A percentile compares a stretch with the other conserved stretches of the same genome.
Evolutionary conservation across 768 basidiomycete species (phyloP).

Genomic region (Panaeolus cyanescens): DNA sequence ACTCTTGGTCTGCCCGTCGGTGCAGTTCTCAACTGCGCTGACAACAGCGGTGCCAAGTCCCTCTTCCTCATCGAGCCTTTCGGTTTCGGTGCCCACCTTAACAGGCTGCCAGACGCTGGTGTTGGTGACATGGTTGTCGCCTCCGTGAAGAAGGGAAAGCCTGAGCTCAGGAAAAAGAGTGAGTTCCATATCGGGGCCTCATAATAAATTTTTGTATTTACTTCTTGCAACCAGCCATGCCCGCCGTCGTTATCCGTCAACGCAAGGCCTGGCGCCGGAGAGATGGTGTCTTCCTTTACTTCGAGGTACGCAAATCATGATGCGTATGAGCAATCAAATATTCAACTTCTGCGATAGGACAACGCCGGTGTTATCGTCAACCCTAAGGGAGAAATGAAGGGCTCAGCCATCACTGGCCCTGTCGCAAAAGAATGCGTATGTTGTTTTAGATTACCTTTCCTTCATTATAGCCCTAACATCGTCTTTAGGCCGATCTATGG

Average conservation of each 20-base stretch:
- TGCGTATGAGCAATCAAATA: neutral
- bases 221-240: conserved; percentile 73
- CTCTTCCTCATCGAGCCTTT: conserved; percentile 94
- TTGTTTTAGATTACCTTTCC: conserved; percentile 17
- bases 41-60: conserved; percentile 99
- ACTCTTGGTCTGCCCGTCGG: conserved; percentile 93
- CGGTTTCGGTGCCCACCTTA: conserved; percentile 94
- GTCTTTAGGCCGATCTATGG: conserved; percentile 90
- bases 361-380: conserved; percentile 98
- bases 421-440: conserved; percentile 99
- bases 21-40: conserved; percentile 95
- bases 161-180: conserved; percentile 99
- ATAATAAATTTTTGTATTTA: neutral
- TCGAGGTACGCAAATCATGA: conserved; percentile 59
- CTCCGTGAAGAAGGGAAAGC: conserved; percentile 99
- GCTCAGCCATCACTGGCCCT: conserved; percentile 93
- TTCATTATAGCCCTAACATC: neutral
- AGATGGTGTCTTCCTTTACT: conserved; percentile 99
- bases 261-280: conserved; percentile 97
- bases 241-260: conserved; percentile 94
- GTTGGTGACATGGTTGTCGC: conserved; percentile 96
- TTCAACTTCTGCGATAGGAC: conserved; percentile 48
- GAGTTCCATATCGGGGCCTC: conserved; percentile 31
- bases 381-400: conserved; percentile 99
- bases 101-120: conserved; percentile 95